A percentile compares a stretch with the other conserved stretches of the same genome.
Conservation (phyloP, 2,329 filamentous ascomycete species). For the Sporothrix variecibatus region DNA sequence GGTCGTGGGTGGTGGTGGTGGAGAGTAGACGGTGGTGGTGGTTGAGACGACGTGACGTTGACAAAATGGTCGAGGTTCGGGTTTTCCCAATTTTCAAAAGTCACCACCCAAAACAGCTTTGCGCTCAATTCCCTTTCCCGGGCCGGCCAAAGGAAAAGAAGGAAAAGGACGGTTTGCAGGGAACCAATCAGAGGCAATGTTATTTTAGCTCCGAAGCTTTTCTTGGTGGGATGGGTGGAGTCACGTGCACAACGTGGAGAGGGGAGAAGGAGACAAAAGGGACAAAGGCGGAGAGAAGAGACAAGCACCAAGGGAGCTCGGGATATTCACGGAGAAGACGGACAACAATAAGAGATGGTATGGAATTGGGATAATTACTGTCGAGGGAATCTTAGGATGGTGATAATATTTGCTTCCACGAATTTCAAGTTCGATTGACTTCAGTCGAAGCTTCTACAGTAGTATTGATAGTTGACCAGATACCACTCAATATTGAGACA, state of each 20-base stretch:
- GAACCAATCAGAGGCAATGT: slow-evolving; percentile 27
- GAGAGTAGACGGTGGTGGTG: neutral
- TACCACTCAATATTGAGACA: too few species aligned
- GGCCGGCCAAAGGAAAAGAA: neutral
- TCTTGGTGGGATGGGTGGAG: slow-evolving; percentile 16
- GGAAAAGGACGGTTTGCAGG: neutral
- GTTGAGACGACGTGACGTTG: neutral
- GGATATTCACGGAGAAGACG: slow-evolving; percentile 4
- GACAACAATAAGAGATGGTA: neutral
- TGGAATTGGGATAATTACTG: too few species aligned
- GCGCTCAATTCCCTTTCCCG: slow-evolving; percentile 26
- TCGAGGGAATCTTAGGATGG: too few species aligned
- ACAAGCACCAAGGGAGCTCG: neutral
- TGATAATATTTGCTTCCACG: too few species aligned
- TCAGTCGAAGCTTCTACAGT: too few species aligned
- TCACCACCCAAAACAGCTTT: slow-evolving; percentile 21
- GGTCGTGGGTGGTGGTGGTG: neutral
- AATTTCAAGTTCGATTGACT: too few species aligned
- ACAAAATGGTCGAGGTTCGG: neutral
- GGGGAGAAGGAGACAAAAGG: neutral
- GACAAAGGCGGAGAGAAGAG: neutral
- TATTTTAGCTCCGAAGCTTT: slow-evolving; percentile 30
- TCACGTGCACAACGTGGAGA: slow-evolving; percentile 26
- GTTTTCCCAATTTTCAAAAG: slow-evolving; percentile 11
- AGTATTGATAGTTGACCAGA: too few species aligned